Evolutionary conservation across 345 rosid genomes (phyloP), one percentile per base, ranked within the genome.

Genomic region (Schrenkiella parvula): DNA sequence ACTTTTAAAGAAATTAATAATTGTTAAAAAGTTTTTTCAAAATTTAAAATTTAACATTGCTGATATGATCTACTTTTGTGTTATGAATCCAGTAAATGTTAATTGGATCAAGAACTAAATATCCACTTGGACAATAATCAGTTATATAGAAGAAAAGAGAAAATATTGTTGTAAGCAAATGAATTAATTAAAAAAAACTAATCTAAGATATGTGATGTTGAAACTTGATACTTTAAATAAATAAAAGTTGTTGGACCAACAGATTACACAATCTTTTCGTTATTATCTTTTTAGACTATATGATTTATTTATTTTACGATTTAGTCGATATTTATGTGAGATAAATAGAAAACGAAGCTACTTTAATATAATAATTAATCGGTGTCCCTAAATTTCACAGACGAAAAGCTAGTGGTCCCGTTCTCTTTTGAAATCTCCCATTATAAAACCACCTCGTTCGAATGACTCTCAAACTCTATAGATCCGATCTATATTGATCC

Each of bases 361-460:
- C n/a, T n/a, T n/a, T n/a, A n/a, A n/a, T n/a, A n/a, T n/a, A n/a
- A n/a, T n/a, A 29, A 38, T 18, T 5, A 31, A 43, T 19, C 18
- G 22, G 18, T 50, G 26, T 28, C 52, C 63, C 63, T 35, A 41
- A 46, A 56, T 8, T 37, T 73, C 0, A n/a, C 43, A 13, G 51
- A 54, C 56, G 28, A 53, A 34, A 62, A 53, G 76, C 55, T 28
- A 42, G 48, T 44, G 70, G 19, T 23, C 11, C 2, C 15, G 2
- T 10, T 32, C 43, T 46, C 7, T 10, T 17, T 44, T 14, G 12
- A 21, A 47, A 21, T 52, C 37, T 18, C 28, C 28, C 76, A 63
- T 72, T 72, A 72, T 63, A 63, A 57, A 46, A 57, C 34, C 71
- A 35, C 52, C 22, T 28, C 37, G 41, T 73, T 64, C 63, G 23